Base-by-base conservation (phyloP, 139 green algal genomes). In the Chlamydomonas sphaeroides region DNA sequence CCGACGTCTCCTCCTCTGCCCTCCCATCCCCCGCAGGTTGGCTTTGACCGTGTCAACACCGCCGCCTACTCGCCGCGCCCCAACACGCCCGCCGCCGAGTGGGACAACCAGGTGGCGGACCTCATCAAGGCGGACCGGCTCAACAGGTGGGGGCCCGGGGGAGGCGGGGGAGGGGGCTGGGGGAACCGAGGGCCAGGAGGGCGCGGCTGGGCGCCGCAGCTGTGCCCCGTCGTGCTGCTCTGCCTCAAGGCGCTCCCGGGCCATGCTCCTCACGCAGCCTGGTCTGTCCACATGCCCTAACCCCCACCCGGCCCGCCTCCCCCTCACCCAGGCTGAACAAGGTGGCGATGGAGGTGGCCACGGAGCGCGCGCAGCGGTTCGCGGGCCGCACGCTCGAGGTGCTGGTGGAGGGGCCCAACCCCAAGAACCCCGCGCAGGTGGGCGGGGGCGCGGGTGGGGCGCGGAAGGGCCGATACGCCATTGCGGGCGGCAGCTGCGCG, bases 21-120 rank as follows among this genome's bases (percentile, higher is more conserved):
- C n/a, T n/a, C n/a, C n/a, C n/a, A n/a, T n/a, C n/a, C n/a, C n/a
- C n/a, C n/a, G n/a, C n/a, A n/a, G n/a, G n/a, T n/a, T n/a, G 93
- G 93, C 45, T 98, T 99, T 88, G 96, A 99, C 94, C 88, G 93
- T 6, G 96, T 99, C 78, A 98, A 98, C 93, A 99, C 96, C 21
- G 95, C 94, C 36, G 94, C 94, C 11, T 98, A 98, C 89, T 94
- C 88, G 15, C 88, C 91, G 17, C 92, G 97, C 1, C 97, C 97
- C 32, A 97, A 96, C 92, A 99, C 97, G 8, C 97, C 97, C 3
- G 97, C 97, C 30, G 97, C 96, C 0, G 73, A 88, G 11, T 94
- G 93, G 90, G 90, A 94, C 7, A 88, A 97, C 84, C 95, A 98
- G 92, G 93, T 99, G 53, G 90, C 90, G 5, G 97, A 99, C 83